Evolutionary conservation across 2,329 filamentous ascomycete species (phyloP), one percentile per base, ranked within the genome.

Genomic region (Cytospora piceae): DNA sequence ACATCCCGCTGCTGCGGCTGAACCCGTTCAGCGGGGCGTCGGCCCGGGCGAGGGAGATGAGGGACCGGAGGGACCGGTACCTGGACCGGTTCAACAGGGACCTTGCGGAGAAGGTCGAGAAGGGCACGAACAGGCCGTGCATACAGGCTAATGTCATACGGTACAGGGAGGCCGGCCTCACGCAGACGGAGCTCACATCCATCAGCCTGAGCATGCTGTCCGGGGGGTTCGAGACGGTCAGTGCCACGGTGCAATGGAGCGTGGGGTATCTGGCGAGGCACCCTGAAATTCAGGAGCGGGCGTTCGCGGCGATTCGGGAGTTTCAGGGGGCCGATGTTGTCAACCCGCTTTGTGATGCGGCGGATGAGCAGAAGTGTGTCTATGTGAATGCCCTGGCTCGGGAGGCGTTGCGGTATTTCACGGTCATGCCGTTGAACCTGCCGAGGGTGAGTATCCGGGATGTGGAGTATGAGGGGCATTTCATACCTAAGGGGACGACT

Each of bases 371-470:
- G 69, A 89, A 87, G 69, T 80, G 89, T 2, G 82, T 85, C 5
- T 90, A 90, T 75, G 78, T 90, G 65, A 87, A 85, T 0, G 87
- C 87, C 0, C 72, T 90, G 20, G 84, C 87, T 68, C 89, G 89
- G 71, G 87, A 90, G 71, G 83, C 86, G 20, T 79, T 88, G 6
- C 82, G 87, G 49, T 90, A 83, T 77, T 90, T 83, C 81, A 85
- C 83, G 17, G 87, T 89, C 17, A 86, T 90, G 65, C 87, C 86
- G 20, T 85, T 90, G 70, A 89, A 84, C 70, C 80, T 90, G 3
- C 87, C 87, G 0, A 80, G 87, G 17, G 83, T 85, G 24, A 84
- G 78, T 68, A 85, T 85, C 71, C 86, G 86, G 69, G 82, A 85
- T 67, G 87, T 89, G 60, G 77, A 79, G 56, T 88, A 81, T 76